Percentiles rank a stretch among this genome's conserved stretches.
These are phyloP conservation scores for Sarcomyxa edulis DNA, from an alignment of 768 basidiomycete genomes.

Conservation along the genomic window DNA sequence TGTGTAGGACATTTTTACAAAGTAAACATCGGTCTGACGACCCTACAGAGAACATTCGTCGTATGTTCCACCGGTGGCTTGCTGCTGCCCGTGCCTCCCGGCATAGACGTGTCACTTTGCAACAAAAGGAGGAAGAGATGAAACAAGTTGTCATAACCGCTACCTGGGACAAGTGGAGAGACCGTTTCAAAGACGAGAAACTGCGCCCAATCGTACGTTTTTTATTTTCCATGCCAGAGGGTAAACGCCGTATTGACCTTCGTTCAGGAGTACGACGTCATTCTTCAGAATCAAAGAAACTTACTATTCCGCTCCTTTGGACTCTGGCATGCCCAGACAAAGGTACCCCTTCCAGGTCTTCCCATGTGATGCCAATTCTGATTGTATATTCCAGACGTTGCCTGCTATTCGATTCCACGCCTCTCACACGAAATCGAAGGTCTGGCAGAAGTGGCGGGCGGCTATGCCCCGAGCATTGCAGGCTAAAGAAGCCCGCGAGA, in stretches of 20 bases:
- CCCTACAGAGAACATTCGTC: slow-evolving; percentile 55
- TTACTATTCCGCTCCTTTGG: slow-evolving; percentile 63
- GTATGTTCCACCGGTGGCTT: slow-evolving; percentile 69
- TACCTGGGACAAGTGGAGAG: slow-evolving; percentile 80
- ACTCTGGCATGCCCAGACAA: slow-evolving; percentile 72
- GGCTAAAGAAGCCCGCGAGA: slow-evolving; percentile 60
- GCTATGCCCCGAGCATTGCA: slow-evolving; percentile 68
- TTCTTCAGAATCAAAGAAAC: slow-evolving; percentile 54
- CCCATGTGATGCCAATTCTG: not conserved
- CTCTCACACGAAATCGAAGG: slow-evolving; percentile 49
- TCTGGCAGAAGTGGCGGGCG: slow-evolving; percentile 62
- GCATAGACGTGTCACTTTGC: slow-evolving; percentile 55
- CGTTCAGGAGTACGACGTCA: slow-evolving; percentile 53
- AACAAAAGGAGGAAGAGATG: slow-evolving; percentile 59
- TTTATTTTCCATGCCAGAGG: not conserved
- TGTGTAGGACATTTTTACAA: no score
- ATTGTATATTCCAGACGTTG: slow-evolving; percentile 43
- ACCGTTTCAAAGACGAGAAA: slow-evolving; percentile 58
- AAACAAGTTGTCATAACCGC: slow-evolving; percentile 42
- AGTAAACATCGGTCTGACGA: not conserved
- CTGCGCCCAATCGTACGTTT: slow-evolving; percentile 58
- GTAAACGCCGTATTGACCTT: no score
- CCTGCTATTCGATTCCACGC: slow-evolving; percentile 79
- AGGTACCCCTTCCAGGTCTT: slow-evolving; percentile 34
- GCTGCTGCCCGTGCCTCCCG: slow-evolving; percentile 51